Percentiles rank a stretch among this genome's conserved stretches.
phyloP scores from a whole-genome alignment of 306 rosid species.

The Vigna nakashimae region DNA sequence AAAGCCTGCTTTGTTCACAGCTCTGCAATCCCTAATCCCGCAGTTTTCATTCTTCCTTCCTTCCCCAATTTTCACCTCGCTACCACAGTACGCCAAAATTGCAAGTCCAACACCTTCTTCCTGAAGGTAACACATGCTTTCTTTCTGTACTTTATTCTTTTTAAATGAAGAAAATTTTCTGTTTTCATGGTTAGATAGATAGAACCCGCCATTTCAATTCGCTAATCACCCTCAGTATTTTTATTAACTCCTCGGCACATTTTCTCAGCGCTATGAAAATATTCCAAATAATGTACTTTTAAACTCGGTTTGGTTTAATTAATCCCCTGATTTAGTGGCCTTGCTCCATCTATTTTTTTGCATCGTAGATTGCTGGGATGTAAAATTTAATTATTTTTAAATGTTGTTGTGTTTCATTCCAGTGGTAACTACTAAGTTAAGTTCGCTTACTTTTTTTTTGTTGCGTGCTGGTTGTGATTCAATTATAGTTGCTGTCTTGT shows the following conservation, averaged over 20 bases:
- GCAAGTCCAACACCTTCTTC: background rate
- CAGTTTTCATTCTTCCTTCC: background rate
- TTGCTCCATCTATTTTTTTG: background rate
- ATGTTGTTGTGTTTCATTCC: background rate
- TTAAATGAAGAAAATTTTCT: background rate
- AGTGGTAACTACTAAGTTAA: background rate
- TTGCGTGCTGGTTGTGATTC: background rate
- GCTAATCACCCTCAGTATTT: background rate
- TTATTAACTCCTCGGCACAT: background rate
- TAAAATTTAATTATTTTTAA: background rate
- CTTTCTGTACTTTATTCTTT: background rate
- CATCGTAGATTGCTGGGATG: background rate
- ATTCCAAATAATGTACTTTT: background rate
- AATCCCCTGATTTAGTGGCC: background rate
- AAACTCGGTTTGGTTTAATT: background rate
- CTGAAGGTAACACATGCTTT: background rate
- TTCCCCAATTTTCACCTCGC: background rate
- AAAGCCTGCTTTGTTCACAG: background rate
- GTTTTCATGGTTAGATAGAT: background rate
- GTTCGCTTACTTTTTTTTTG: background rate
- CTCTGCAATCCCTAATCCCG: conserved; percentile 1
- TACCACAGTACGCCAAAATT: background rate
- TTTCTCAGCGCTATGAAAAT: background rate
- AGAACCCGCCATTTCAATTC: background rate
- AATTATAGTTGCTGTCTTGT: background rate